phyloP scores from a whole-genome alignment of 768 basidiomycete genomes.

The Leccinum disarticulatum region DNA sequence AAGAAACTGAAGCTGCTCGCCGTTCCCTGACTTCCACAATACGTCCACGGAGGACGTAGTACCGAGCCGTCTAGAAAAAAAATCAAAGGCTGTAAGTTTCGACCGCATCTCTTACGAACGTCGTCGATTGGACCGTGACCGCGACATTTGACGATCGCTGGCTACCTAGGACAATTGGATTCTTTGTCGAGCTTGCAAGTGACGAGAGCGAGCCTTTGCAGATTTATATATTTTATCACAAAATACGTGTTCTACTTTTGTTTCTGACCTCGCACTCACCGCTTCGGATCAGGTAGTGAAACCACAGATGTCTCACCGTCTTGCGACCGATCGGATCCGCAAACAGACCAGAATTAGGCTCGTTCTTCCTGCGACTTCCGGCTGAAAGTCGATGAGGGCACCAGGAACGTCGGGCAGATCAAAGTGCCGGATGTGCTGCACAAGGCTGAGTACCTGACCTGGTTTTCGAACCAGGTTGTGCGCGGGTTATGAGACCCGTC shows the following conservation, averaged over 20 bases:
- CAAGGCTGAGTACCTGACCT: no score
- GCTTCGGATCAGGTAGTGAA: no score
- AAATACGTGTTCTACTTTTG: neutral
- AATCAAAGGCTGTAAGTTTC: slow-evolving; percentile 9
- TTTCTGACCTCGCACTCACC: no score
- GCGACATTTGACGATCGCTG: slow-evolving; percentile 10
- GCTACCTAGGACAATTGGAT: slow-evolving; percentile 11
- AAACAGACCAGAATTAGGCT: no score
- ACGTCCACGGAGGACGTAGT: slow-evolving; percentile 40
- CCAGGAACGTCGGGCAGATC: no score
- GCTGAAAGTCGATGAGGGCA: no score
- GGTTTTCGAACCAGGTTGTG: no score
- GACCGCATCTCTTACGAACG: neutral
- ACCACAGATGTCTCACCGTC: no score
- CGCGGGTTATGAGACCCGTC: no score
- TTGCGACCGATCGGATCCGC: no score
- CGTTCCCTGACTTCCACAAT: slow-evolving; percentile 26
- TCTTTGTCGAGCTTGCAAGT: slow-evolving; percentile 15
- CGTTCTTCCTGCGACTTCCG: no score
- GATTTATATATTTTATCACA: neutral
- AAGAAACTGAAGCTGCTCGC: neutral
- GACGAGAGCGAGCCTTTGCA: neutral
- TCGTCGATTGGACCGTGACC: slow-evolving; percentile 18
- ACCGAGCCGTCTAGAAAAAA: neutral
- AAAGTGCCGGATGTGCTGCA: no score